Evolutionary conservation across 2,329 filamentous ascomycete genomes (phyloP).

Genomic region (Bipolaris cookei): DNA sequence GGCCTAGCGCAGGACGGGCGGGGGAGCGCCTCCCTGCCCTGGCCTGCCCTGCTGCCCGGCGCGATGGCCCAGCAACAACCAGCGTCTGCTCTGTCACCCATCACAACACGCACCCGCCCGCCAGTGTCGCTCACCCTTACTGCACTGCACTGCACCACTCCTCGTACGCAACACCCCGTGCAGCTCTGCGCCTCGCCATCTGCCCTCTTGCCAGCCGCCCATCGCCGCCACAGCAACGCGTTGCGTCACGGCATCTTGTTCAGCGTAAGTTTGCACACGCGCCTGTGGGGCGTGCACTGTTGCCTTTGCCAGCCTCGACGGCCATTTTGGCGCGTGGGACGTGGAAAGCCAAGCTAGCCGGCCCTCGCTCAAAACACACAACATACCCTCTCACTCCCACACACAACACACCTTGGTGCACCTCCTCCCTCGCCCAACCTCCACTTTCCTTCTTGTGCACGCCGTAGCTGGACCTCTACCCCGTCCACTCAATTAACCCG

Average conservation of each 20-base stretch:
- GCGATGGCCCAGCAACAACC: slow-evolving; percentile 26
- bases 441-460: slow-evolving; percentile 33
- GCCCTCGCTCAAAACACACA: slow-evolving; percentile 48
- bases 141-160: slow-evolving; percentile 26
- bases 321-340: slow-evolving; percentile 39
- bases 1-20: slow-evolving; percentile 30
- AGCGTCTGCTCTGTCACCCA: slow-evolving; percentile 18
- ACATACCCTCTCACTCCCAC: slow-evolving; percentile 33
- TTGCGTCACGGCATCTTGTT: slow-evolving; percentile 23
- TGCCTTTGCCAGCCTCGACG: slow-evolving; percentile 39
- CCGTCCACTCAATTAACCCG: slow-evolving; percentile 35
- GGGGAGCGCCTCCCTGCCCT: slow-evolving; percentile 16
- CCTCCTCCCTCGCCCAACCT: slow-evolving; percentile 30
- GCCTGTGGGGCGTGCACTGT: slow-evolving; percentile 42
- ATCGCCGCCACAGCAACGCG: slow-evolving; percentile 29
- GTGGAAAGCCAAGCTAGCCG: slow-evolving; percentile 29
- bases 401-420: slow-evolving; percentile 48
- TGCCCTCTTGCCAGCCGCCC: neutral
- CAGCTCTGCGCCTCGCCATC: slow-evolving; percentile 6
- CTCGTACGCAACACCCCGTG: slow-evolving; percentile 6
- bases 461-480: slow-evolving; percentile 43
- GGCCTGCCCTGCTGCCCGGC: slow-evolving; percentile 14
- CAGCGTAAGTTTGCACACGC: slow-evolving; percentile 41
- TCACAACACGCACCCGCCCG: slow-evolving; percentile 22
- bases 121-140: slow-evolving; percentile 3